These are phyloP conservation scores for Nitzschia palea DNA, from an alignment of 108 stramenopile genomes.

Conservation along the genomic window DNA sequence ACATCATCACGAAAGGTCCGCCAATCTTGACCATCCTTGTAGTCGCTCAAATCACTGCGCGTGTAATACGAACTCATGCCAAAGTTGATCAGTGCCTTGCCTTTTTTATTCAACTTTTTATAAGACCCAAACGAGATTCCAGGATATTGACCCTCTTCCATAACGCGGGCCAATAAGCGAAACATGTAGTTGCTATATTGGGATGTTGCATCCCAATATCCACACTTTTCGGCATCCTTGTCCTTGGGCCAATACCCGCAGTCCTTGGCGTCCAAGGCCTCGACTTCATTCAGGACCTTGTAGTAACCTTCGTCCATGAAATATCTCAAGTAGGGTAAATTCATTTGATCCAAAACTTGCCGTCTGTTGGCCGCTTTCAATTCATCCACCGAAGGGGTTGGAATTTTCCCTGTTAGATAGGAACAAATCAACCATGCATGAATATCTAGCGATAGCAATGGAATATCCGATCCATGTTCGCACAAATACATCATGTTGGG, in stretches of 20 bases:
- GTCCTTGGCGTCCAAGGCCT: background rate
- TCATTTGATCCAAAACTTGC: conserved; percentile 24
- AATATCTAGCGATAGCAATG: conserved; percentile 41
- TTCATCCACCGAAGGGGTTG: conserved; percentile 37
- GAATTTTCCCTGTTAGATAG: conserved; percentile 5
- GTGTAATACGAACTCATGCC: background rate
- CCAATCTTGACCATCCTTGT: background rate
- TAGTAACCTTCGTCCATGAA: conserved; percentile 31
- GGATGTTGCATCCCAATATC: background rate
- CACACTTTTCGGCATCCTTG: conserved; percentile 15
- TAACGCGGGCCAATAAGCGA: conserved; percentile 26
- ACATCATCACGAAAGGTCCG: conserved; percentile 22
- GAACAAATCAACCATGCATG: conserved; percentile 36
- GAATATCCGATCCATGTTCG: conserved; percentile 19
- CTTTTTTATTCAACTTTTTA: conserved; percentile 31
- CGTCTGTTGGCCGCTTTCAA: conserved; percentile 26
- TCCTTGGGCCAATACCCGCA: conserved; percentile 2
- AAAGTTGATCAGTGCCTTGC: conserved; percentile 16
- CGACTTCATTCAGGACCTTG: background rate
- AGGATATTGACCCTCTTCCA: conserved; percentile 36
- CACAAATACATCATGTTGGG: conserved; percentile 57
- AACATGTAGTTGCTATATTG: conserved; percentile 1
- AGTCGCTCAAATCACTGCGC: background rate
- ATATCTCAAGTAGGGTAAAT: conserved; percentile 13
- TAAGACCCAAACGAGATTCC: conserved; percentile 29